Evolutionary conservation across 164 flowering plant species (phyloP).

Genomic region (Akebia trifoliata): DNA sequence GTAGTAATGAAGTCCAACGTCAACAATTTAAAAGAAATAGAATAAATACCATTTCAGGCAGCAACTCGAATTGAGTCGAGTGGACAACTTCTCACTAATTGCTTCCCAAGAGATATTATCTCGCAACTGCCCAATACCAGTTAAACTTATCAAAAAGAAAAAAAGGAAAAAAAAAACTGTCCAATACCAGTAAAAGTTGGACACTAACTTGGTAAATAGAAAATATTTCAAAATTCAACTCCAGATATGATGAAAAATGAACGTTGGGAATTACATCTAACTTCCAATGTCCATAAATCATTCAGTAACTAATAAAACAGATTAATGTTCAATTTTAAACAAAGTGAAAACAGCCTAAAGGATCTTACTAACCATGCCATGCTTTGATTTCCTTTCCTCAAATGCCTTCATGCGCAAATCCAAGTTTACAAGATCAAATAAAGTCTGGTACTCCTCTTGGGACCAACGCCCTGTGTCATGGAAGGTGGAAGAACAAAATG

Average conservation of each 20-base stretch:
- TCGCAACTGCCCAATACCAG: constrained; percentile 27
- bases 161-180: neutral
- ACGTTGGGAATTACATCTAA: no score
- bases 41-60: constrained; percentile 50
- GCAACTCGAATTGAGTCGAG: constrained; percentile 35
- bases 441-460: constrained; percentile 58
- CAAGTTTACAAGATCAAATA: constrained; percentile 60
- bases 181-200: neutral
- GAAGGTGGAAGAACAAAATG: neutral
- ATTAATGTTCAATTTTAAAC: no score
- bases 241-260: neutral
- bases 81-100: constrained; percentile 41
- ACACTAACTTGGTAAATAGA: neutral
- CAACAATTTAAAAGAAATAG: neutral
- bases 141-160: neutral
- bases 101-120: constrained; percentile 67
- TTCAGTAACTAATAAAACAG: neutral
- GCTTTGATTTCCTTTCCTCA: constrained; percentile 47
- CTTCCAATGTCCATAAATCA: neutral
- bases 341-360: no score
- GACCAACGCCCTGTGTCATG: constrained; percentile 45
- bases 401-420: constrained; percentile 44
- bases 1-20: neutral
- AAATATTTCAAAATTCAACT: neutral
- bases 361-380: constrained; percentile 54